Conservation (phyloP, 176 grass and related monocot species). For the Zea mays region Zm-B73-REFERENCE-NAM-5.0 NC_050097.1:42144501-42145000, state of each 20-base stretch:
- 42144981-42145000: background rate
- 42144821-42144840: constrained; percentile 60
- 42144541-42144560: too few species aligned
- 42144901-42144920: constrained; percentile 91
- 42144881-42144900: constrained; percentile 74
- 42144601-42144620: too few species aligned
- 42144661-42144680: background rate
- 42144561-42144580: too few species aligned
- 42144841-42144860: constrained; percentile 69
- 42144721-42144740: background rate
- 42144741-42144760: background rate
- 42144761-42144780: constrained; percentile 8
- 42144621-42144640: too few species aligned
- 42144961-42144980: background rate
- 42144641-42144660: background rate
- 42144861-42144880: constrained; percentile 87
- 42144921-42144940: constrained; percentile 81
- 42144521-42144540: too few species aligned
- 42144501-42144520: too few species aligned
- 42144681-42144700: background rate
- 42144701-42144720: background rate
- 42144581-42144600: too few species aligned
- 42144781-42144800: background rate
- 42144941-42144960: constrained; percentile 61
- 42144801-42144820: constrained; percentile 82